Percentiles rank a stretch among this genome's conserved stretches.
Evolutionary conservation across 2,329 filamentous ascomycete genomes (phyloP).

Genomic region (Calonectria honghensis): DNA sequence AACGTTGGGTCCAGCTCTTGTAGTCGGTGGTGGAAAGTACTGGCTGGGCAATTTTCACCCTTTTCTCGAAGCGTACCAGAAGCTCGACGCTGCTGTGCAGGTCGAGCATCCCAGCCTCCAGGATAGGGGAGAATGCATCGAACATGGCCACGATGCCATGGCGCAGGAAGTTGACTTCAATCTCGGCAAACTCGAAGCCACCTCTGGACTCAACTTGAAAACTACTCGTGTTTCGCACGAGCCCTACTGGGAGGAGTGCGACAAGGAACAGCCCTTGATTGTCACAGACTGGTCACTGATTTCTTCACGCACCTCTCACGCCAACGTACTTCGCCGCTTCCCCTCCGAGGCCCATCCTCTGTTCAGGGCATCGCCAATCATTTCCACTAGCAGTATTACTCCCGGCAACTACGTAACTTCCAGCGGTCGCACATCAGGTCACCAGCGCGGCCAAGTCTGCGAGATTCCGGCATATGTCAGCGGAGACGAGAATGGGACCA

Average conservation of each 20-base stretch:
- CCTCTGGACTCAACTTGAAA: constrained; percentile 64
- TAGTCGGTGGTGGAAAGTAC: constrained; percentile 61
- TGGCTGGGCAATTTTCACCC: constrained; percentile 68
- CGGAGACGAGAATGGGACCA: constrained; percentile 62
- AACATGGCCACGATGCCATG: constrained; percentile 62
- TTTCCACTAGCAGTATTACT: constrained; percentile 55
- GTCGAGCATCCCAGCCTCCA: constrained; percentile 65
- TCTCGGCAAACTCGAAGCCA: constrained; percentile 62
- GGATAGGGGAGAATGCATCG: constrained; percentile 62
- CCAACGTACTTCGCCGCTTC: constrained; percentile 65
- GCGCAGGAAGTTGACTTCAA: constrained; percentile 54
- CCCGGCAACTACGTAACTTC: constrained; percentile 62
- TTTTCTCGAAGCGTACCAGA: constrained; percentile 61
- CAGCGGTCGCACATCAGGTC: constrained; percentile 66
- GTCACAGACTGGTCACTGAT: constrained; percentile 68
- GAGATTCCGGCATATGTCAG: constrained; percentile 66
- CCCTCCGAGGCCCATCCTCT: constrained; percentile 59
- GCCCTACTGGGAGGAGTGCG: constrained; percentile 66
- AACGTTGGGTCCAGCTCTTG: constrained; percentile 65
- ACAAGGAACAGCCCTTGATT: constrained; percentile 63
- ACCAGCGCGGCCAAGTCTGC: constrained; percentile 64
- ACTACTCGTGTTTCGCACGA: constrained; percentile 67
- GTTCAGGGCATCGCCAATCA: constrained; percentile 58
- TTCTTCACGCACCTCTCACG: constrained; percentile 58
- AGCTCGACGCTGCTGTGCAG: constrained; percentile 51